Evolutionary conservation across 129 eudicot species (phyloP), one percentile per base, ranked within the genome.

Genomic region (sunflower (Helianthus annuus)): DNA sequence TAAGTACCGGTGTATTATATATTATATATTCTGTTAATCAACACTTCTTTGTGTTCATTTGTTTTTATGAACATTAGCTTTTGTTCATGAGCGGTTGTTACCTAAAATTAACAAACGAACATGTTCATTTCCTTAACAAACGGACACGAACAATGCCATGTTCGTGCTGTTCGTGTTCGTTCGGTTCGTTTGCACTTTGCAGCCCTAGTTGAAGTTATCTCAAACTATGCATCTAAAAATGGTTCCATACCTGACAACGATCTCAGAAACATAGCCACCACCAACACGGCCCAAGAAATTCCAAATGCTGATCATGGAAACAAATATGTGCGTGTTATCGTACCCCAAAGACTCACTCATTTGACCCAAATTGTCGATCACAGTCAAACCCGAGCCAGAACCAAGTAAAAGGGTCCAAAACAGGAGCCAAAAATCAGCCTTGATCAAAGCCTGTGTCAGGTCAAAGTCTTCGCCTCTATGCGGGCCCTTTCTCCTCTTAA

Each of bases 401-500:
- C 96, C 99, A 14, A 95, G 76, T 4, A 95, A 29, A 68, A 95
- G 96, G 3, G 99, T 85, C 80, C 83, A 80, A 82, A 91, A 95
- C 3, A 91, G 83, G 24, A 95, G 90, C 99, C 99, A 95, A 78
- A 95, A 86, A 73, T 95, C 99, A 0, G 97, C 96, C 82, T 95
- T 95, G 24, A 95, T 85, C 79, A 95, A 76, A 34, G 99, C 99
- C 67, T 95, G 95, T 39, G 78, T 83, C 70, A 95, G 80, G 24
- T 96, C 93, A 79, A 95, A 95, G 74, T 95, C 96, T 75, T 95
- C 99, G n/a, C 99, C 99, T 76, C 99, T 85, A 70, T 75, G 97
- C 16, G 99, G 99, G 12, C 94, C 93, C 59, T 82, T 83, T 73
- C 89, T 79, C 73, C 95, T 77, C 82, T 90, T 90, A 59, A 94